Evolutionary conservation across 208 protist genomes (phyloP).

Genomic region (Angomonas deanei): DNA sequence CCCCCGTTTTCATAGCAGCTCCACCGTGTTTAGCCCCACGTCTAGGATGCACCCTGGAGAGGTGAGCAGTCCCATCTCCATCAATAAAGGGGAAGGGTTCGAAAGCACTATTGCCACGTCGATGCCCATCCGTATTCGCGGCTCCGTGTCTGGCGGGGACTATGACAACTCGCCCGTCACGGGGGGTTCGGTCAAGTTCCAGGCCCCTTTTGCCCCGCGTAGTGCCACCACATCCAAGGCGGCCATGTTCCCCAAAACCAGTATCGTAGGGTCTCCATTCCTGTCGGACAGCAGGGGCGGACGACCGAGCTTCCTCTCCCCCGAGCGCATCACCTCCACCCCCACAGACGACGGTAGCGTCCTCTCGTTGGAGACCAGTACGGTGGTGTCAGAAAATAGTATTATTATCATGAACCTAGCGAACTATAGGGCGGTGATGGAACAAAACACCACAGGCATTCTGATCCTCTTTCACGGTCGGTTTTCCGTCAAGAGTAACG

Average conservation of each 20-base stretch:
- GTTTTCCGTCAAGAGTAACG: constrained; percentile 64
- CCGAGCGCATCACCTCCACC: constrained; percentile 14
- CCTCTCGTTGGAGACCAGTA: constrained; percentile 29
- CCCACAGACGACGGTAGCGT: constrained; percentile 30
- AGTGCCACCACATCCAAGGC: background rate
- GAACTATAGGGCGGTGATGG: constrained; percentile 44
- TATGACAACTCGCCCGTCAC: background rate
- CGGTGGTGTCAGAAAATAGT: background rate
- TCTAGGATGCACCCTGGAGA: background rate
- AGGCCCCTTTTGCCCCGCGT: background rate
- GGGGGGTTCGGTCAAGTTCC: background rate
- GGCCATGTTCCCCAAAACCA: background rate
- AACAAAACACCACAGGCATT: constrained; percentile 39
- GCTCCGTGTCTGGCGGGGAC: background rate
- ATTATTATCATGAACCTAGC: constrained; percentile 43
- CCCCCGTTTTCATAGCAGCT: background rate
- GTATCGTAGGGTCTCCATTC: background rate
- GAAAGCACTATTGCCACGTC: background rate
- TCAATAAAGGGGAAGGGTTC: background rate
- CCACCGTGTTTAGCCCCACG: constrained; percentile 2
- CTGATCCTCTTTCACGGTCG: constrained; percentile 83
- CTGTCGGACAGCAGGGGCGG: constrained; percentile 1
- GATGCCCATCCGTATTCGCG: background rate
- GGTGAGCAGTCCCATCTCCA: background rate
- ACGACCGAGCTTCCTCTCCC: constrained; percentile 13